Conservation (phyloP, 441 rosid species). For the Daphne laureola region DNA sequence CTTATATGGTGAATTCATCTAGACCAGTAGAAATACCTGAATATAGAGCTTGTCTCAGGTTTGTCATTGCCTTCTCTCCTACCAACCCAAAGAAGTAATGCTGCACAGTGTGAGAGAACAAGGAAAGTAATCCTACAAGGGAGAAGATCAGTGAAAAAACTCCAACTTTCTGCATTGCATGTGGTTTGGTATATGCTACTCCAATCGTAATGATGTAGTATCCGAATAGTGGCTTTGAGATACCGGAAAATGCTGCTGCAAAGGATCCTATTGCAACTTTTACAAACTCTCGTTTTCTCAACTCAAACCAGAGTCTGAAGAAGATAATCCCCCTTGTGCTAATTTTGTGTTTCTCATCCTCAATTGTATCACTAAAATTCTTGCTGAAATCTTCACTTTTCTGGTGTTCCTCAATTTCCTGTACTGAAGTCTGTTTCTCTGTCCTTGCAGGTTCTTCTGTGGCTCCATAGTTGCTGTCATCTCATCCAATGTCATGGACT, state of each 20-base stretch:
- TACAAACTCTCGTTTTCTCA: constrained; percentile 33
- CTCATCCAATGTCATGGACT: constrained; percentile 4
- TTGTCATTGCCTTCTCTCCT: constrained; percentile 64
- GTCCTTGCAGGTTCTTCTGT: constrained; percentile 16
- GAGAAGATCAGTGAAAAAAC: constrained; percentile 39
- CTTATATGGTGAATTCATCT: too few relatives aligned
- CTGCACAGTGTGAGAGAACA: constrained; percentile 53
- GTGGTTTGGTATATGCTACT: constrained; percentile 32
- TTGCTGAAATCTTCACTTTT: constrained; percentile 10
- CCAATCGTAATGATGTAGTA: constrained; percentile 58
- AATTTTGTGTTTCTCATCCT: constrained; percentile 17
- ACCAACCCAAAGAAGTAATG: constrained; percentile 61
- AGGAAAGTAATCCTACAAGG: constrained; percentile 42
- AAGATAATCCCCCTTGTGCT: constrained; percentile 21
- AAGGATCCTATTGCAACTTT: constrained; percentile 36
- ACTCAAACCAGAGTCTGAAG: constrained; percentile 58
- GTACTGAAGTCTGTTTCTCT: constrained; percentile 12
- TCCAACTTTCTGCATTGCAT: constrained; percentile 37
- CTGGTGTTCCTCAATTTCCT: constrained; percentile 15
- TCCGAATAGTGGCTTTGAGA: constrained; percentile 65
- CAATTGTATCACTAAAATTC: constrained; percentile 11
- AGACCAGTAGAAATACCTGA: constrained; percentile 28
- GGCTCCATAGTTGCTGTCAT: constrained; percentile 18
- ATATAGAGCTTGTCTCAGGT: constrained; percentile 47
- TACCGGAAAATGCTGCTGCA: constrained; percentile 66